These are phyloP conservation scores for Spergularia bocconei DNA, from an alignment of 148 eudicot genomes.

Conservation along the genomic window DNA sequence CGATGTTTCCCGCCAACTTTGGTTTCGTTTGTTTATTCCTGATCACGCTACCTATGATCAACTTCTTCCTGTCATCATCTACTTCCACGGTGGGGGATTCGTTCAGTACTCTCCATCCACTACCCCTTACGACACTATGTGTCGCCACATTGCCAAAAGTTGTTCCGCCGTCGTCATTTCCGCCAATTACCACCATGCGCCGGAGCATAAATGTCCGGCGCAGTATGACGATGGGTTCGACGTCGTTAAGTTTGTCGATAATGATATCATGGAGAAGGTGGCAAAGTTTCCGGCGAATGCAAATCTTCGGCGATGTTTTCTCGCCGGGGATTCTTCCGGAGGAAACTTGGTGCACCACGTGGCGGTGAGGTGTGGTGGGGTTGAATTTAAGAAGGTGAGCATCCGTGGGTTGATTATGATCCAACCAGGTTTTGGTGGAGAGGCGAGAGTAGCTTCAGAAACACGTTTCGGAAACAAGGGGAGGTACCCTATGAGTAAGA, in stretches of 20 bases:
- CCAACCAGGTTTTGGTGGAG: constrained; percentile 47
- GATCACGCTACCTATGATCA: not conserved
- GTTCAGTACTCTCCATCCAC: constrained; percentile 25
- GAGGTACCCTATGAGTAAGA: not conserved
- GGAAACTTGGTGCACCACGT: constrained; percentile 46
- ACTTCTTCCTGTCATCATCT: constrained; percentile 30
- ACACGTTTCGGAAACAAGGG: not conserved
- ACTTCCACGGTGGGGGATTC: constrained; percentile 51
- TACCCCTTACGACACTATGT: constrained; percentile 20
- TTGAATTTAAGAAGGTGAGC: constrained; percentile 21
- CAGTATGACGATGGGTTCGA: constrained; percentile 38
- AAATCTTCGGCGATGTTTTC: constrained; percentile 34
- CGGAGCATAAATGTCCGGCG: constrained; percentile 36
- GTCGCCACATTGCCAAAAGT: constrained; percentile 33
- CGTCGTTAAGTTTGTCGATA: constrained; percentile 31
- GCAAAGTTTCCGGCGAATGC: constrained; percentile 10
- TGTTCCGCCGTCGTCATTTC: constrained; percentile 30
- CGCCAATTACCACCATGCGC: constrained; percentile 41
- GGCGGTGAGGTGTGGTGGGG: constrained; percentile 14
- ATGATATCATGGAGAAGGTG: not conserved
- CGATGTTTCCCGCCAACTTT: constrained; percentile 25
- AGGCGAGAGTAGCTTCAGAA: constrained; percentile 40
- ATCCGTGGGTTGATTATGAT: constrained; percentile 31
- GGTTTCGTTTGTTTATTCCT: constrained; percentile 26
- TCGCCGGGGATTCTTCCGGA: constrained; percentile 47